Evolutionary conservation across 305 asterid species (phyloP), one percentile per base, ranked within the genome.

Genomic region (Fraxinus albicans): DNA sequence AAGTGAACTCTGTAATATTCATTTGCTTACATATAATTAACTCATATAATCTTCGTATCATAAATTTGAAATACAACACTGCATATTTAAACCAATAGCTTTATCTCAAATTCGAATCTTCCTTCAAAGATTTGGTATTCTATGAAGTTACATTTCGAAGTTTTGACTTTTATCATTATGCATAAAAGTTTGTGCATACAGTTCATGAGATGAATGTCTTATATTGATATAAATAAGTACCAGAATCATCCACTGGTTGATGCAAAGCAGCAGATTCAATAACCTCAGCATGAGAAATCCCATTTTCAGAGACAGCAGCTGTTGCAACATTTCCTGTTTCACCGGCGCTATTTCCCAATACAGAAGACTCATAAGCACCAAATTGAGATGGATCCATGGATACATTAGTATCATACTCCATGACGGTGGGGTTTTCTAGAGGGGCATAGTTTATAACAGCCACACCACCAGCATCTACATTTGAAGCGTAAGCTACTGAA

Each of bases 161-260:
- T 31, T 83, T 35, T 34, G 65, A 15, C 77, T 27, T 85, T 63
- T 58, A 78, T 65, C 40, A 33, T 76, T 73, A 17, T 13, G 21
- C 29, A 40, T 23, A 23, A 17, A 75, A 36, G 80, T 29, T 50
- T 7, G 19, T 38, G 8, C 72, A 50, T 17, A 29, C 6, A 25
- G 29, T 29, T 27, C 65, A 72, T 72, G 25, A 33, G 23, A 72
- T 72, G 25, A 15, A 72, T 72, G 44, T 69, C 36, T 15, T 27
- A 29, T 69, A 69, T 21, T 29, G 23, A 33, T 33, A 17, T 72
- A 83, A 44, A 78, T n/a, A 81, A 84, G 65, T 93, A 96, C 98
- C 98, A 77, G 98, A 85, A 84, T 84, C 92, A 88, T 91, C 97
- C 29, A 86, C 80, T 44, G 90, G 87, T 83, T 92, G 97, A 81